These are phyloP conservation scores for Colletotrichum sp. DNA, from an alignment of 2,329 filamentous ascomycete species.

Conservation along the genomic window DNA sequence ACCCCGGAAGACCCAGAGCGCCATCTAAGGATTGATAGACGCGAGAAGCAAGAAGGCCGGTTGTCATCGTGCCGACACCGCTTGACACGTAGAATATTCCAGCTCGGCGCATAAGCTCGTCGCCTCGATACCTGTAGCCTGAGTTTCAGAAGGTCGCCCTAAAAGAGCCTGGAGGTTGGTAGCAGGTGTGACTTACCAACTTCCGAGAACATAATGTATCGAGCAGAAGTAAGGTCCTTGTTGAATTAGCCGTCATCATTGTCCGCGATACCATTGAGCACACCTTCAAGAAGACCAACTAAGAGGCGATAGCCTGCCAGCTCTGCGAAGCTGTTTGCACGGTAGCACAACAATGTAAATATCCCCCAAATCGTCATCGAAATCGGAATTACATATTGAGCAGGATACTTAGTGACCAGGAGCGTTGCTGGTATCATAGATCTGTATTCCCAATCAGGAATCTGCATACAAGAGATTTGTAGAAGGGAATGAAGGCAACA, in stretches of 20 bases:
- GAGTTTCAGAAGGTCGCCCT: not conserved
- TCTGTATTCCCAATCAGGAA: not conserved
- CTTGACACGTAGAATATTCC: not conserved
- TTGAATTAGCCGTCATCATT: not conserved
- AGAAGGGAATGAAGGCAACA: not conserved
- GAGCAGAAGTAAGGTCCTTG: not conserved
- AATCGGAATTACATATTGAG: not conserved
- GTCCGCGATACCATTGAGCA: rapidly evolving
- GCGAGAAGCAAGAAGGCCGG: not conserved
- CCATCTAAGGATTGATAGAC: not conserved
- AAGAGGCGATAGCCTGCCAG: not conserved
- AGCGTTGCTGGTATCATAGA: not conserved
- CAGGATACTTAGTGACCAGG: not conserved
- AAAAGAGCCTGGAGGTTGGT: not conserved
- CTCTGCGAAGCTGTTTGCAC: not conserved
- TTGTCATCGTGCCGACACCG: not conserved
- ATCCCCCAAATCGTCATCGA: not conserved
- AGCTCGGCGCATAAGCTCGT: not conserved
- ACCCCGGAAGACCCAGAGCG: not conserved
- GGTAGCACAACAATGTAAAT: not conserved
- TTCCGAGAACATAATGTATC: not conserved
- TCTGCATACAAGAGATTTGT: not conserved
- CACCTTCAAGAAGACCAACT: not conserved
- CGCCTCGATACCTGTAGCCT: not conserved
- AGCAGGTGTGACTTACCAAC: not conserved